Conservation (phyloP, 306 rosid species). For the Vigna hirtella region DNA sequence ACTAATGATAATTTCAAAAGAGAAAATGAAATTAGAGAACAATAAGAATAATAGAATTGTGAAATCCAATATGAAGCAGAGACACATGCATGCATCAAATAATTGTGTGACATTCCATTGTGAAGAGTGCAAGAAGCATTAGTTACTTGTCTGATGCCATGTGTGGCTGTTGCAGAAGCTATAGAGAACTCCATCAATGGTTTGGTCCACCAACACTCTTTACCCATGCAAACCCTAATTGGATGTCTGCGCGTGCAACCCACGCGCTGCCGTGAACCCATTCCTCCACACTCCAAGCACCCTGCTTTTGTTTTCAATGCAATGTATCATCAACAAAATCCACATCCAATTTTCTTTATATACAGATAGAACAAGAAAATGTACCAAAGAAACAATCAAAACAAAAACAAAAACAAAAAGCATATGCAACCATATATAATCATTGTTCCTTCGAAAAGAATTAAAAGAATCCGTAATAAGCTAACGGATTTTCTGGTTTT, state of each 20-base stretch:
- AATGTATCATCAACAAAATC: conserved; percentile 61
- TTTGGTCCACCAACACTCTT: background rate
- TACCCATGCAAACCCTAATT: background rate
- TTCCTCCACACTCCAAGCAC: background rate
- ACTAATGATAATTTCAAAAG: too few relatives aligned
- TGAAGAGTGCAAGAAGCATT: conserved; percentile 13
- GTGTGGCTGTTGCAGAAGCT: background rate
- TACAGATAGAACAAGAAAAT: background rate
- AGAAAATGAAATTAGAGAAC: background rate
- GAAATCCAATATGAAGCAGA: background rate
- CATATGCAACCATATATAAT: background rate
- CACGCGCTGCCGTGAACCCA: background rate
- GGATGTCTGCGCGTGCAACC: background rate
- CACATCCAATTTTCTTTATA: background rate
- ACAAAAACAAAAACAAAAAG: background rate
- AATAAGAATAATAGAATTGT: conserved; percentile 20
- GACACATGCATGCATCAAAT: conserved; percentile 7
- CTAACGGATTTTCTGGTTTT: background rate
- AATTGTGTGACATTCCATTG: conserved; percentile 17
- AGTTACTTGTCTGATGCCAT: background rate
- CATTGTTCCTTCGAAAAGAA: background rate
- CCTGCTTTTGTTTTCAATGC: conserved; percentile 50
- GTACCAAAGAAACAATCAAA: background rate
- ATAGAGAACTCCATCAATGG: background rate
- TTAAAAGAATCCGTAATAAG: background rate